A percentile compares a stretch with the other conserved stretches of the same genome.
Conservation (phyloP, 768 basidiomycete genomes). For the Russula compacta region DNA sequence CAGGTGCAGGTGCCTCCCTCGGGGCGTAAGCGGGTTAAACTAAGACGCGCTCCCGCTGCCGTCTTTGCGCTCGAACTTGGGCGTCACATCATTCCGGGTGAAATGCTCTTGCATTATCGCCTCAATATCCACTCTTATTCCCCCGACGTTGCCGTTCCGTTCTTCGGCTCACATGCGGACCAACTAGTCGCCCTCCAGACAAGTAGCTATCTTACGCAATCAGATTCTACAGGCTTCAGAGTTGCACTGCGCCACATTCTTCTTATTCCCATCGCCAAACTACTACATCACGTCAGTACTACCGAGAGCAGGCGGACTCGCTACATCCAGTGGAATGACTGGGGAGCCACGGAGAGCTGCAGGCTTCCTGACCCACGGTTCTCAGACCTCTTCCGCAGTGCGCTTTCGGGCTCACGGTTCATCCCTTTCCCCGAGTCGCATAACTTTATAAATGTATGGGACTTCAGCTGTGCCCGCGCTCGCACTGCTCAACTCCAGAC, state of each 20-base stretch:
- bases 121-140: background rate
- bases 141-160: background rate
- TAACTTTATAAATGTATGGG: background rate
- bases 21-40: background rate
- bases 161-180: background rate
- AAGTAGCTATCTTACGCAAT: background rate
- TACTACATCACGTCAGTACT: background rate
- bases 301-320: background rate
- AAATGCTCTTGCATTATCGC: background rate
- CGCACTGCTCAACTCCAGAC: background rate
- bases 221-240: background rate
- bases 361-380: background rate
- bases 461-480: background rate
- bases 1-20: background rate
- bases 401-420: slow-evolving; percentile 1
- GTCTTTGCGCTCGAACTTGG: slow-evolving; percentile 2
- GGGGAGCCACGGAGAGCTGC: background rate
- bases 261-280: background rate
- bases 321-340: slow-evolving; percentile 6
- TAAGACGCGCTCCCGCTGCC: background rate
- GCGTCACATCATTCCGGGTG: background rate
- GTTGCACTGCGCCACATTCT: background rate
- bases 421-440: background rate
- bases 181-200: slow-evolving; percentile 1
- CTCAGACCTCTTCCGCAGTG: background rate